Conservation (phyloP, 257 asterid genomes). For the Primulina huaijiensis region DNA sequence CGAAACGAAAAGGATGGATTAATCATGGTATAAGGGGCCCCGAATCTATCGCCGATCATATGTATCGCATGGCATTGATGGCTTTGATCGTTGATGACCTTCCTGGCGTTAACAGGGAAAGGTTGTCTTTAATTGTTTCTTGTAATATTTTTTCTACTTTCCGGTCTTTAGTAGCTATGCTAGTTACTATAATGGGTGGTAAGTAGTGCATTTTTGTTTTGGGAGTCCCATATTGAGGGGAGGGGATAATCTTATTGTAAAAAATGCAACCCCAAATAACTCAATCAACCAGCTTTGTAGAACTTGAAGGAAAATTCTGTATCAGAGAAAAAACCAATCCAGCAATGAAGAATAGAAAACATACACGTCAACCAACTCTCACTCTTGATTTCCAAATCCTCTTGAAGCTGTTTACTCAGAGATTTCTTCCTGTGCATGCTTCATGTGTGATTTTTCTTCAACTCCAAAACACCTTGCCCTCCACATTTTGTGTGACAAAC, state of each 20-base stretch:
- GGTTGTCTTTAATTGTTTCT: slow-evolving; percentile 43
- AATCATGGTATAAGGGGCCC: background rate
- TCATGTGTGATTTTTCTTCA: background rate
- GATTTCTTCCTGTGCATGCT: background rate
- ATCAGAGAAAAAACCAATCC: background rate
- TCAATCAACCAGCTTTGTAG: background rate
- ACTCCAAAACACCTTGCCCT: background rate
- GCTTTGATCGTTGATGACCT: slow-evolving; percentile 78
- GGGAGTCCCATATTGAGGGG: background rate
- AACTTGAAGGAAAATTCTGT: background rate
- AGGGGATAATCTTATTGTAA: background rate
- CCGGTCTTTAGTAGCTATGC: background rate
- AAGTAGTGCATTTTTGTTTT: background rate
- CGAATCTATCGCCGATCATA: slow-evolving; percentile 50
- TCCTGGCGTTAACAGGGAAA: slow-evolving; percentile 89
- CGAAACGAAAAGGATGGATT: slow-evolving; percentile 95
- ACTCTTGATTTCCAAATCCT: background rate
- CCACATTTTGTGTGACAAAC: background rate
- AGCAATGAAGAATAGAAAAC: background rate
- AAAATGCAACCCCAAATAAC: background rate
- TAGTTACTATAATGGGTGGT: background rate
- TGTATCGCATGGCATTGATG: slow-evolving; percentile 97
- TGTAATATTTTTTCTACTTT: slow-evolving; percentile 4
- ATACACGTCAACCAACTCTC: background rate
- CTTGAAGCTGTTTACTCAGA: background rate